These are phyloP conservation scores for Penicillium sp. DNA, from an alignment of 2,329 filamentous ascomycete genomes.

Conservation along the genomic window DNA sequence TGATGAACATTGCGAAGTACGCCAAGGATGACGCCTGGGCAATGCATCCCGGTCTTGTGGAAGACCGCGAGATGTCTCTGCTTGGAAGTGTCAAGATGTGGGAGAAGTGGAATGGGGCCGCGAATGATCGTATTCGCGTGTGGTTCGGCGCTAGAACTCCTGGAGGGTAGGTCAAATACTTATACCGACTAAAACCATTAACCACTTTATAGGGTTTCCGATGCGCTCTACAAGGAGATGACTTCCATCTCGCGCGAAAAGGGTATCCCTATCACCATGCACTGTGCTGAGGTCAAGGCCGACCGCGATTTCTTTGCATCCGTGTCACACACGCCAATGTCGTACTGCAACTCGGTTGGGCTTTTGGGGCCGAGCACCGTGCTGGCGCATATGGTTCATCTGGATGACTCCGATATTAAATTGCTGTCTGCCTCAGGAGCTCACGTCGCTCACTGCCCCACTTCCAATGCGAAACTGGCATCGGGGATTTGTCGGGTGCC, in stretches of 20 bases:
- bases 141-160: conserved; percentile 52
- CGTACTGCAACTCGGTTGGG: conserved; percentile 39
- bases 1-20: conserved; percentile 47
- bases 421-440: conserved; percentile 42
- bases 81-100: conserved; percentile 41
- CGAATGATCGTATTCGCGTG: conserved; percentile 46
- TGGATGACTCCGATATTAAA: conserved; percentile 46
- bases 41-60: conserved; percentile 46
- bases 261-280: conserved; percentile 44
- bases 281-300: conserved; percentile 29
- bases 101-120: conserved; percentile 38
- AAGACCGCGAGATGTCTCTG: conserved; percentile 41
- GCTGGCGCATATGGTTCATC: conserved; percentile 54
- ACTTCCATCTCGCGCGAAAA: conserved; percentile 41
- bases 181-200: neutral
- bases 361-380: conserved; percentile 47
- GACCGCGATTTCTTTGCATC: conserved; percentile 42
- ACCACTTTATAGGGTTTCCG: conserved; percentile 26
- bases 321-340: conserved; percentile 41
- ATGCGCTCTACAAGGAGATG: conserved; percentile 42
- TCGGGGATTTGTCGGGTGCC: conserved; percentile 52
- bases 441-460: conserved; percentile 53
- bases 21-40: conserved; percentile 44
- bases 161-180: conserved; percentile 37
- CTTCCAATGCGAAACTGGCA: conserved; percentile 54